phyloP scores from a whole-genome alignment of 306 rosid genomes.

The Boehmeria nivea region DNA sequence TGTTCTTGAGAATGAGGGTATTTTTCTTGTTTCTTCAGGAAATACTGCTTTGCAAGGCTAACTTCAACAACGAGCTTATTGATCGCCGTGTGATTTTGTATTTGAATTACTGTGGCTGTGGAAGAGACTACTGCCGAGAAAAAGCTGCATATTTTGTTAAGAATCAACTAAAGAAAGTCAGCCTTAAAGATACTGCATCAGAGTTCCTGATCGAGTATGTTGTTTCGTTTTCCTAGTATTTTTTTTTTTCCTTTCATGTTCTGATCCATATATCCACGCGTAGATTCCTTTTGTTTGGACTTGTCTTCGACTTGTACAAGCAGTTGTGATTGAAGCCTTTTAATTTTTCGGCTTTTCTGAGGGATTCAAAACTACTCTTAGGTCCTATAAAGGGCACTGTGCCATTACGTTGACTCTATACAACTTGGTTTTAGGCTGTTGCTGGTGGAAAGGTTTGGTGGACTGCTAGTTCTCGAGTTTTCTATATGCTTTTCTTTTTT shows the following conservation, averaged over 20 bases:
- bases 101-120: constrained; percentile 73
- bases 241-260: not conserved
- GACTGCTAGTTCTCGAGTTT: too few relatives aligned
- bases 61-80: constrained; percentile 63
- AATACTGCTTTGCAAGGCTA: constrained; percentile 74
- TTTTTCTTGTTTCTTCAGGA: constrained; percentile 47
- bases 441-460: too few relatives aligned
- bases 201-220: constrained; percentile 84
- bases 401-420: too few relatives aligned
- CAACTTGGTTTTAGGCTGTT: too few relatives aligned
- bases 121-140: constrained; percentile 66
- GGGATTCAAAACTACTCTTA: too few relatives aligned
- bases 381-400: too few relatives aligned
- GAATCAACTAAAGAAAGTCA: constrained; percentile 70
- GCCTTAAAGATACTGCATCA: constrained; percentile 71
- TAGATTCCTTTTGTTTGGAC: not conserved
- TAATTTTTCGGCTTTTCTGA: too few relatives aligned
- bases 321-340: not conserved
- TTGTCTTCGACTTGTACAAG: too few relatives aligned
- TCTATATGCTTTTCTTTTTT: too few relatives aligned
- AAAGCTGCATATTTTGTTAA: constrained; percentile 74
- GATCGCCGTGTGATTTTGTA: constrained; percentile 76
- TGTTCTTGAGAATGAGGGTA: not conserved
- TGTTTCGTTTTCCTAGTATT: constrained; percentile 6
- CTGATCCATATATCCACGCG: not conserved